A percentile compares a stretch with the other conserved stretches of the same genome.
These are phyloP conservation scores for Dalbergia oliveri DNA, from an alignment of 306 rosid genomes.

Conservation along the genomic window DNA sequence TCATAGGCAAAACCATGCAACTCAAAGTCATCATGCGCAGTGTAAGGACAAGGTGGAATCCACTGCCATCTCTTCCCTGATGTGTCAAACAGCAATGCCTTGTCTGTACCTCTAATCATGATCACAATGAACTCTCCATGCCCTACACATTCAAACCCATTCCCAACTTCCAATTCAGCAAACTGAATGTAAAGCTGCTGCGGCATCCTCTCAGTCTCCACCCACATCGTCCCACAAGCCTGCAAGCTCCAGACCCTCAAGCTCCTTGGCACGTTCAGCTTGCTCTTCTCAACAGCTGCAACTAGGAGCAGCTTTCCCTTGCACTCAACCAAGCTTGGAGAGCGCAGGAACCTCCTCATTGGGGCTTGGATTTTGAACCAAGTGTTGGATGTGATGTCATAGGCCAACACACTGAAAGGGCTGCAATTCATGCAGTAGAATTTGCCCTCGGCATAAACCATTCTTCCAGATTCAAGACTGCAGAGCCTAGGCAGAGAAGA, in stretches of 20 bases:
- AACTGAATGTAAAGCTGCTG: conserved; percentile 80
- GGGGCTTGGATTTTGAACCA: conserved; percentile 98
- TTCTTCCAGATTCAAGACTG: conserved; percentile 80
- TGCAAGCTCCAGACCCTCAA: conserved; percentile 87
- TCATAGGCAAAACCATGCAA: conserved; percentile 91
- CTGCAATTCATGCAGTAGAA: conserved; percentile 90
- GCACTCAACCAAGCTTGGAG: conserved; percentile 78
- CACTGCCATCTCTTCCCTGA: conserved; percentile 83
- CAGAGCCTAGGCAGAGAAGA: conserved; percentile 82
- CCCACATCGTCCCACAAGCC: conserved; percentile 82
- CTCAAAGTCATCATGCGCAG: conserved; percentile 45
- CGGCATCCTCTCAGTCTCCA: conserved; percentile 95
- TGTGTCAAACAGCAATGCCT: conserved; percentile 74
- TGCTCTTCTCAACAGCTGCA: conserved; percentile 92
- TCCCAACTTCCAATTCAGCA: conserved; percentile 66
- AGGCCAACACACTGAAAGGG: conserved; percentile 79
- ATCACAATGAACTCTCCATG: conserved; percentile 81
- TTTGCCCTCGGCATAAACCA: conserved; percentile 74
- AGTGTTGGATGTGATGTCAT: conserved; percentile 60
- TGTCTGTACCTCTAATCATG: conserved; percentile 61
- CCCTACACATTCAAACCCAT: conserved; percentile 81
- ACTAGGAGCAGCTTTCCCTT: conserved; percentile 69
- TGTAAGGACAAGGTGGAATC: conserved; percentile 92
- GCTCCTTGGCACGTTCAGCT: conserved; percentile 86
- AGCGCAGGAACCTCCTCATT: conserved; percentile 80